Percentiles rank a stretch among this genome's conserved stretches.
Conservation (phyloP, 257 asterid species). For the Lavandula angustifolia region DNA sequence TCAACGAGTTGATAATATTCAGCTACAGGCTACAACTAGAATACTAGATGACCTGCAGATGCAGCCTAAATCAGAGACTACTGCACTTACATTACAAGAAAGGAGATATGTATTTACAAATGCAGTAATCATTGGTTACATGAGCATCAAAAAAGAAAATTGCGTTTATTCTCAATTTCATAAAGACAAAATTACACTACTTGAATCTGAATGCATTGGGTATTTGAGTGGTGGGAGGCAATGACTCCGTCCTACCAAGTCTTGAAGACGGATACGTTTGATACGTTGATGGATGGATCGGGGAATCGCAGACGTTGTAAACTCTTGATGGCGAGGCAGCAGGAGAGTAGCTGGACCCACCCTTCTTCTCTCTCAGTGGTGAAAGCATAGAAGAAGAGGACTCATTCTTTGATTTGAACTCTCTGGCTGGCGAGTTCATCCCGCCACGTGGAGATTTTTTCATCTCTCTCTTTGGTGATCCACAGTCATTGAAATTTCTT, state of each 20-base stretch:
- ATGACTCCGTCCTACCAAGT: not conserved
- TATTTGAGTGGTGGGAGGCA: not conserved
- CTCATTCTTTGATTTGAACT: constrained; percentile 30
- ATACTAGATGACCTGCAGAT: too few species aligned
- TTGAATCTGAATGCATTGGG: too few species aligned
- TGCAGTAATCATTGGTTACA: too few species aligned
- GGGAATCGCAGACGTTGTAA: constrained; percentile 14
- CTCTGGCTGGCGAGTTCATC: constrained; percentile 35
- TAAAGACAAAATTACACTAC: too few species aligned
- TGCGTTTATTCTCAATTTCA: too few species aligned
- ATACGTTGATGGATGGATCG: constrained; percentile 3
- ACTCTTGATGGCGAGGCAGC: constrained; percentile 27
- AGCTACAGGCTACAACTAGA: too few species aligned
- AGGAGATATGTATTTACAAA: too few species aligned
- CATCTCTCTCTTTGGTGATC: constrained; percentile 3
- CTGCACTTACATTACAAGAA: too few species aligned
- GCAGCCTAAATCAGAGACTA: too few species aligned
- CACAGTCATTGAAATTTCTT: not conserved
- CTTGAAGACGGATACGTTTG: constrained; percentile 5
- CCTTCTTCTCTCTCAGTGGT: constrained; percentile 32
- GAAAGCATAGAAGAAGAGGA: constrained; percentile 40
- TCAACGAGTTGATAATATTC: too few species aligned
- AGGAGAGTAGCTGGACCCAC: constrained; percentile 5
- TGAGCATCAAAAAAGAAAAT: too few species aligned
- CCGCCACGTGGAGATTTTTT: not conserved